phyloP scores from a whole-genome alignment of 2,329 filamentous ascomycete genomes.

The Colletotrichum sp. region DNA sequence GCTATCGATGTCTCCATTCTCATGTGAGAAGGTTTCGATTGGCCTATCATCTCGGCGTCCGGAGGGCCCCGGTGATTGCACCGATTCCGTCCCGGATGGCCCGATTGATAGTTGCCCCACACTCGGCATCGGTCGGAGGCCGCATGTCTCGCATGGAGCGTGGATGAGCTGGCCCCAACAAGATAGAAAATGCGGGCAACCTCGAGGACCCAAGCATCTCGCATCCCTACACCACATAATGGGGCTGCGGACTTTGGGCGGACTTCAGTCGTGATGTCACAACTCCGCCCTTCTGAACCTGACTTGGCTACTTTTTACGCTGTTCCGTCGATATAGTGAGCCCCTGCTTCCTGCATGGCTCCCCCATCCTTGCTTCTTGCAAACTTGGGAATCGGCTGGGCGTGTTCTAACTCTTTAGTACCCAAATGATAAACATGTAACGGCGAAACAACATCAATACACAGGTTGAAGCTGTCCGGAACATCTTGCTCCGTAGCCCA shows the following conservation, averaged over 20 bases:
- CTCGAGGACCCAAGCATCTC: background rate
- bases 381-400: too few relatives aligned
- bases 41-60: background rate
- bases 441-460: too few relatives aligned
- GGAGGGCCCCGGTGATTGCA: background rate
- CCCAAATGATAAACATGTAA: too few relatives aligned
- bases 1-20: background rate
- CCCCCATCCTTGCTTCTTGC: too few relatives aligned
- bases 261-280: background rate
- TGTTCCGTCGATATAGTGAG: background rate
- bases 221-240: background rate
- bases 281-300: background rate
- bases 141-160: background rate
- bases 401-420: too few relatives aligned
- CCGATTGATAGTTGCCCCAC: background rate
- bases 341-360: too few relatives aligned
- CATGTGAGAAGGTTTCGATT: background rate
- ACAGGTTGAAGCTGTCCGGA: too few relatives aligned
- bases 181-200: background rate
- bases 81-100: background rate
- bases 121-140: background rate
- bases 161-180: background rate
- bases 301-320: background rate
- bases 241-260: background rate
- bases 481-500: too few relatives aligned